These are phyloP conservation scores for Pseudodiploospora longispora DNA, from an alignment of 2,329 filamentous ascomycete genomes.

Conservation along the genomic window DNA sequence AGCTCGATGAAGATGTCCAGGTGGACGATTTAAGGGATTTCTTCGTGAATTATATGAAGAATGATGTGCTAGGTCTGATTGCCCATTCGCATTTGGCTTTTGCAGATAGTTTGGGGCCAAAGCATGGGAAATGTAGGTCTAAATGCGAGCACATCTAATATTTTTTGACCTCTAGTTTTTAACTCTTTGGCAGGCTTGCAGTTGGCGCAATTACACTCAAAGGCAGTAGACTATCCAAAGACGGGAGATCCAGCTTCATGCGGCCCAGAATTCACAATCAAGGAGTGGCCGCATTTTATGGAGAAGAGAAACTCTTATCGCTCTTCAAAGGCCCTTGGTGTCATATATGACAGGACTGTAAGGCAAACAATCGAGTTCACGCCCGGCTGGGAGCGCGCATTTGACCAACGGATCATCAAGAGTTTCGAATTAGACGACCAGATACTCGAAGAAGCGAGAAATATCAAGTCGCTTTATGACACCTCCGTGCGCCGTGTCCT, in stretches of 20 bases:
- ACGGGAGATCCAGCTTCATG: constrained; percentile 72
- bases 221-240: constrained; percentile 91
- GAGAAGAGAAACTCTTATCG: constrained; percentile 58
- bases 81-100: constrained; percentile 74
- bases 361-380: constrained; percentile 53
- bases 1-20: constrained; percentile 54
- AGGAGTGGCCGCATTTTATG: constrained; percentile 79
- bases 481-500: constrained; percentile 68
- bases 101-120: constrained; percentile 64
- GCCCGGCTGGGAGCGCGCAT: constrained; percentile 62
- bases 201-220: constrained; percentile 75
- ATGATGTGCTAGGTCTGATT: constrained; percentile 72
- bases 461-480: constrained; percentile 74
- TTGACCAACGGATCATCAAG: constrained; percentile 66
- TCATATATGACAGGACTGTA: constrained; percentile 69
- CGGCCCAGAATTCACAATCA: constrained; percentile 49
- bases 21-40: constrained; percentile 71
- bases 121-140: constrained; percentile 55
- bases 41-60: constrained; percentile 89
- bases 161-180: constrained; percentile 3
- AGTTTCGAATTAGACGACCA: constrained; percentile 49
- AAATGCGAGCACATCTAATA: too few species aligned
- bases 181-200: constrained; percentile 42
- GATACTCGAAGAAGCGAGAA: constrained; percentile 49
- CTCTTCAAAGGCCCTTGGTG: constrained; percentile 66